Conservation (phyloP, 306 rosid genomes). For the Malus sieversii region DNA sequence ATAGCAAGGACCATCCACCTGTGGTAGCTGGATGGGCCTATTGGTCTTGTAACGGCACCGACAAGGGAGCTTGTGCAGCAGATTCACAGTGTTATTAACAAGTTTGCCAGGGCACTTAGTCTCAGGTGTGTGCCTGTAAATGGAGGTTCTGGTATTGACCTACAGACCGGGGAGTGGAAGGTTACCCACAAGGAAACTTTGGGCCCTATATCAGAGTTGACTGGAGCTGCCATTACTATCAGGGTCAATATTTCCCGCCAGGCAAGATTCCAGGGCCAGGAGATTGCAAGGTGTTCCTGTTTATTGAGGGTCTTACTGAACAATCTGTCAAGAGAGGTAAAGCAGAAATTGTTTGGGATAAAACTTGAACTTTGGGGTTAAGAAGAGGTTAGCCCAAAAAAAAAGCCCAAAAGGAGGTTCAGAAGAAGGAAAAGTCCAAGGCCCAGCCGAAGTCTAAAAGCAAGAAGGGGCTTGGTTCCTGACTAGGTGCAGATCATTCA, state of each 20-base stretch:
- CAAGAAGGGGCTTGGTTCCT: no score
- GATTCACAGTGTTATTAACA: conserved; percentile 78
- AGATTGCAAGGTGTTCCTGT: conserved; percentile 83
- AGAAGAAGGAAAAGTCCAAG: no score
- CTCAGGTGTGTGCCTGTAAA: conserved; percentile 88
- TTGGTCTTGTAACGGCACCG: conserved; percentile 94
- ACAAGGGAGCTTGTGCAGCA: conserved; percentile 97
- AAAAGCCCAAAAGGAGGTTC: no score
- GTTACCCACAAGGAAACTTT: conserved; percentile 92
- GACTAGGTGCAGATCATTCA: no score
- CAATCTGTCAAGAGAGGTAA: conserved; percentile 88
- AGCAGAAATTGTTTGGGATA: conserved; percentile 33
- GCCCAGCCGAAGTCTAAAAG: no score
- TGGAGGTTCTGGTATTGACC: conserved; percentile 74
- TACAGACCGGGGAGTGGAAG: conserved; percentile 93
- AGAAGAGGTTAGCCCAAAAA: no score
- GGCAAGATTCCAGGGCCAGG: conserved; percentile 78
- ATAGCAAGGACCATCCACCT: conserved; percentile 91
- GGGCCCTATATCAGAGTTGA: conserved; percentile 86
- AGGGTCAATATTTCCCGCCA: conserved; percentile 83
- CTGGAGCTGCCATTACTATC: conserved; percentile 95
- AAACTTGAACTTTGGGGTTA: no score
- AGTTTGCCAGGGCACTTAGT: conserved; percentile 70
- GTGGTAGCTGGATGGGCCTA: conserved; percentile 94
- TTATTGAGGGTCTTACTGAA: conserved; percentile 81